Percentiles rank a stretch among this genome's conserved stretches.
Conservation (phyloP, 83 land plant species). For the Thuja plicata region DNA sequence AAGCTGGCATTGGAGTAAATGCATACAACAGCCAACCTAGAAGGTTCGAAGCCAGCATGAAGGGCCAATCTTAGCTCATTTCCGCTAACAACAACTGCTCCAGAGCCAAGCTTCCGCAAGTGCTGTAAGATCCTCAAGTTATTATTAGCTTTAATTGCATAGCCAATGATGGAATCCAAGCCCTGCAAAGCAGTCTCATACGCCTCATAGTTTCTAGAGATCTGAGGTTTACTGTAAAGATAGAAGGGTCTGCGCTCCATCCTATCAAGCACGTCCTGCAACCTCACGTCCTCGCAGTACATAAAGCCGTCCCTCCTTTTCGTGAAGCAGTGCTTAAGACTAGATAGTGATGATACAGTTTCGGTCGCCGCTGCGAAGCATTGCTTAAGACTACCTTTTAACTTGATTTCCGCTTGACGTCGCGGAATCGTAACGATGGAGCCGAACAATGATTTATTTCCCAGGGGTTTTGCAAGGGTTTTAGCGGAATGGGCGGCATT, state of each 20-base stretch:
- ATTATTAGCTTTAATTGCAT: constrained; percentile 95
- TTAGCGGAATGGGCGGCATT: background rate
- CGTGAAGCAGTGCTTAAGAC: constrained; percentile 54
- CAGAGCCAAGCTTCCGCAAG: constrained; percentile 73
- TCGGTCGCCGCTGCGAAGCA: background rate
- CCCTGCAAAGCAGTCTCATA: constrained; percentile 80
- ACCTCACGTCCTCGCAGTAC: constrained; percentile 74
- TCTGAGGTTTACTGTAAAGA: constrained; percentile 87
- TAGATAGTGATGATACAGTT: background rate
- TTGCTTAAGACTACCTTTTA: background rate
- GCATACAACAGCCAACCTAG: constrained; percentile 39
- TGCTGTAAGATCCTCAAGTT: constrained; percentile 88
- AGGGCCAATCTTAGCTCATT: constrained; percentile 87
- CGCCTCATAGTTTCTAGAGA: constrained; percentile 78
- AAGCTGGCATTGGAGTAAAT: background rate
- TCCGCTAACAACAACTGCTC: constrained; percentile 94
- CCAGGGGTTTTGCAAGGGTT: background rate
- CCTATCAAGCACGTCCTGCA: constrained; percentile 68
- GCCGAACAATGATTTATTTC: background rate
- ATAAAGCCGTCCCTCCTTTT: constrained; percentile 72
- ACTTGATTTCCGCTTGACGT: background rate
- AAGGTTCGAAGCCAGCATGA: constrained; percentile 85
- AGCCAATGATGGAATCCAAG: constrained; percentile 70
- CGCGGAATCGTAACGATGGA: constrained; percentile 4
- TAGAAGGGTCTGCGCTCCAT: constrained; percentile 84